Percentiles rank a stretch among this genome's conserved stretches.
Evolutionary conservation across 2,329 filamentous ascomycete genomes (phyloP).

Genomic region (Colletotrichum eleusines): DNA sequence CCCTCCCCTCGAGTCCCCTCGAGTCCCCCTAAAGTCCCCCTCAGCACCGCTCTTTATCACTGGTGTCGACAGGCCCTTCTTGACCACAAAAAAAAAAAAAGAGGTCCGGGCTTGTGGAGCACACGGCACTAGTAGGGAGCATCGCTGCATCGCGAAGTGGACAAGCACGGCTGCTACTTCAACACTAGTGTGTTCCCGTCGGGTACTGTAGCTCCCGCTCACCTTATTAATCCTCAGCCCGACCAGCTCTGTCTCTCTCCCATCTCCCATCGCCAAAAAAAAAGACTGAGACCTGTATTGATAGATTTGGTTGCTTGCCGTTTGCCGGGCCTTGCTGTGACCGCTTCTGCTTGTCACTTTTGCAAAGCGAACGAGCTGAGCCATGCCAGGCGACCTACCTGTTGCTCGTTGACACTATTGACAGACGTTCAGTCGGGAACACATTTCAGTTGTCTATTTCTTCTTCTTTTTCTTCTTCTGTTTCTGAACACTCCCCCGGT

Average conservation of each 20-base stretch:
- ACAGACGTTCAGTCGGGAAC: not conserved
- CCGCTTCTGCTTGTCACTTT: not conserved
- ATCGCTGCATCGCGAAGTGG: constrained; percentile 16
- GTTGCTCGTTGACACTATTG: not conserved
- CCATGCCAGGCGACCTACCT: not conserved
- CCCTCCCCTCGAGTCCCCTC: constrained; percentile 1
- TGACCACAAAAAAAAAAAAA: constrained; percentile 10
- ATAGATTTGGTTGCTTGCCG: not conserved
- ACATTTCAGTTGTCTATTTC: not conserved
- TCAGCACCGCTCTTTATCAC: not conserved
- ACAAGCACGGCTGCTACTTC: constrained; percentile 1
- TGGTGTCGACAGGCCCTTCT: constrained; percentile 1
- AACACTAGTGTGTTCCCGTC: constrained; percentile 17
- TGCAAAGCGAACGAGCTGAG: not conserved
- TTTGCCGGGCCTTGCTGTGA: not conserved
- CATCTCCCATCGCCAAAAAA: constrained; percentile 6
- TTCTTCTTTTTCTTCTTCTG: not conserved
- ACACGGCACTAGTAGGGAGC: constrained; percentile 29
- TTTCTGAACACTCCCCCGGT: not conserved
- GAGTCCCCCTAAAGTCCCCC: no score
- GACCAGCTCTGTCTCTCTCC: not conserved
- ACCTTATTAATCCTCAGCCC: constrained; percentile 34
- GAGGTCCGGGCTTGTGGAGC: constrained; percentile 35
- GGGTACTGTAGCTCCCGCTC: constrained; percentile 16
- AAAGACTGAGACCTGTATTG: constrained; percentile 6